phyloP scores from a whole-genome alignment of 805 yeast genomes.

The Ogataea paraovalis region DNA sequence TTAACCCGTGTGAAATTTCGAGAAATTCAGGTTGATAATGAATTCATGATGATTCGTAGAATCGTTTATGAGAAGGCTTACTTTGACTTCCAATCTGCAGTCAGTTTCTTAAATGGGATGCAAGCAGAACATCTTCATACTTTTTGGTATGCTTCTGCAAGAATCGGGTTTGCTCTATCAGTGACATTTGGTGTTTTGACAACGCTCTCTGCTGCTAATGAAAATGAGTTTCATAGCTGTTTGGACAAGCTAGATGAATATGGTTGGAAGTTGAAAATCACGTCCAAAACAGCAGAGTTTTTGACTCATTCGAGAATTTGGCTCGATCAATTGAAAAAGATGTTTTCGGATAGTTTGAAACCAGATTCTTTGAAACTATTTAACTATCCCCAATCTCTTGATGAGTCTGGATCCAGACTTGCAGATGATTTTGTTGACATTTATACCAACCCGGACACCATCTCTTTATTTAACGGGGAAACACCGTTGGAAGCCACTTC shows the following conservation, averaged over 20 bases:
- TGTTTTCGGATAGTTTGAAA: conserved; percentile 1
- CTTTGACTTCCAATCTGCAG: conserved; percentile 9
- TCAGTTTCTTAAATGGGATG: conserved; percentile 14
- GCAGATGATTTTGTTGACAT: not conserved
- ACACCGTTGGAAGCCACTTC: not conserved
- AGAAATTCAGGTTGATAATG: conserved; percentile 3
- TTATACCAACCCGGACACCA: not conserved
- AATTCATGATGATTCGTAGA: conserved; percentile 9
- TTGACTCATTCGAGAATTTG: conserved; percentile 13
- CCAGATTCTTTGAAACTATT: not conserved
- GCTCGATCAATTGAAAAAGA: conserved; percentile 12
- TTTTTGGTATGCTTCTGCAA: conserved; percentile 18
- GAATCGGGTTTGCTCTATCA: conserved; percentile 7
- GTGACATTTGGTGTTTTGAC: conserved; percentile 12
- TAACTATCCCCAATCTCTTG: not conserved
- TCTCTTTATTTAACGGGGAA: not conserved
- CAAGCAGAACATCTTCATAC: conserved; percentile 18
- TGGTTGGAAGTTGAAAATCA: conserved; percentile 15
- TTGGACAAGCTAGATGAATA: conserved; percentile 13
- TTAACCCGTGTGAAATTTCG: conserved; percentile 5
- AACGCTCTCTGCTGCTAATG: conserved; percentile 5
- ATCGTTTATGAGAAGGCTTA: conserved; percentile 10
- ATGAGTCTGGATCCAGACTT: not conserved
- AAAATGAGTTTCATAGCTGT: conserved; percentile 4
- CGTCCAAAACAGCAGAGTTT: conserved; percentile 18